Base-by-base conservation (phyloP, 208 protist species). In the Tritrichomonas musculus region DNA sequence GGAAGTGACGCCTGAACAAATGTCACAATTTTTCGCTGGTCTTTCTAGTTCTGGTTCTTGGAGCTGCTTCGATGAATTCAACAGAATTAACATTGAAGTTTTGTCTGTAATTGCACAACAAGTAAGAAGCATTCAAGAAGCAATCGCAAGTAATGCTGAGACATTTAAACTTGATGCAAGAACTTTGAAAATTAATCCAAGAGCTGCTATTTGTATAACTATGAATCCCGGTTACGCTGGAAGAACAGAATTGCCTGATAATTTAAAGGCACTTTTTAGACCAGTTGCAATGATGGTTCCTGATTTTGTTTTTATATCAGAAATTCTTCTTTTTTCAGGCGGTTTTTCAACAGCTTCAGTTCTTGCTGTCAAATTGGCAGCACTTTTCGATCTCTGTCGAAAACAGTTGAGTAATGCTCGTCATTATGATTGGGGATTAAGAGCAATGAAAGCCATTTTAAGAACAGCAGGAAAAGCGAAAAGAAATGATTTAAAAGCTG, bases 381-480 rank as follows among this genome's bases (percentile, higher is more conserved):
- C 97, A 13, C 98, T 97, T 9, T 99, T 99, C 94, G 96, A 97
- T 17, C 96, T 99, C 41, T 98, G 97, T 94, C 98, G 97, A 33
- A 98, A 99, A 96, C 98, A 99, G 96, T 96, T 99, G 22, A 96
- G 94, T 36, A 66, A 94, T 30, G 98, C 99, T 96, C 97, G 98
- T 92, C 98, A 99, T 96, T 99, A 99, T 95, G 98, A 99, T 95
- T 99, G 99, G 94, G 98, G 98, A 75, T 99, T 99, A 98, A 97
- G 98, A 69, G 98, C 98, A 60, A 98, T 99, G 72, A 99, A 99
- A 96, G 98, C 98, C 0, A 98, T 99, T 93, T 98, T 99, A 92
- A 97, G 96, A 25, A 97, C 97, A 44, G 98, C 98, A 13, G 98
- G 98, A 33, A 94, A 94, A 53, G 97, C 98, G 95, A 99, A 99